Conservation (phyloP, 345 rosid species). For the Microcos paniculata region DNA sequence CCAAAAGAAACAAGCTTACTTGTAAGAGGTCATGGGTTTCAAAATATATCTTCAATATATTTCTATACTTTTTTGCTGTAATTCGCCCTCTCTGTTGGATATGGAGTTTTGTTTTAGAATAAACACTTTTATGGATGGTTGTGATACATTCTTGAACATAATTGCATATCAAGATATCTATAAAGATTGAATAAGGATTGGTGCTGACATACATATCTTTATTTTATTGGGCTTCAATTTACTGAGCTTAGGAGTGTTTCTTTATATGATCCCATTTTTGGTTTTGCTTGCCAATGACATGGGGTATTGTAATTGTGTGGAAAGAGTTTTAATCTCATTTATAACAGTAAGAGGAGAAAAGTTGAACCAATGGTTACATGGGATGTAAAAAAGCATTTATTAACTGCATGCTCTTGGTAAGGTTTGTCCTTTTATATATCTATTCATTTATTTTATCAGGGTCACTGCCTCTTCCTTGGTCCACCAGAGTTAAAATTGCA, state of each 20-base stretch:
- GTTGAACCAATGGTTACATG: neutral
- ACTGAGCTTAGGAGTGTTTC: neutral
- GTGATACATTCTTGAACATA: neutral
- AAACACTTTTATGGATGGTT: neutral
- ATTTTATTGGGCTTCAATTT: neutral
- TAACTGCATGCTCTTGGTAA: neutral
- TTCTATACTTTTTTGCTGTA: neutral
- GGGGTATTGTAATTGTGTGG: neutral
- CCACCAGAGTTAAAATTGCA: conserved; percentile 39
- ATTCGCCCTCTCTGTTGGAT: neutral
- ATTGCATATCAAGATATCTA: neutral
- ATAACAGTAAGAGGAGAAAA: neutral
- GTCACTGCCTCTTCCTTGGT: conserved; percentile 45
- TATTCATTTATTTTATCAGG: conserved; percentile 22
- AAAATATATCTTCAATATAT: neutral
- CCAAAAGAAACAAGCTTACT: neutral
- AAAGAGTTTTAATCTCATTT: neutral
- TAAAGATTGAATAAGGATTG: neutral
- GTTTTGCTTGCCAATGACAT: neutral
- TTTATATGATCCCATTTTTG: neutral
- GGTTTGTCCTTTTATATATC: neutral
- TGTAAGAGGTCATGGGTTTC: neutral
- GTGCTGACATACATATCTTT: neutral
- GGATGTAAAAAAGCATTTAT: neutral
- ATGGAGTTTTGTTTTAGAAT: neutral